Evolutionary conservation across 2,329 filamentous ascomycete genomes (phyloP).

Genomic region (Fusarium agapanthi): DNA sequence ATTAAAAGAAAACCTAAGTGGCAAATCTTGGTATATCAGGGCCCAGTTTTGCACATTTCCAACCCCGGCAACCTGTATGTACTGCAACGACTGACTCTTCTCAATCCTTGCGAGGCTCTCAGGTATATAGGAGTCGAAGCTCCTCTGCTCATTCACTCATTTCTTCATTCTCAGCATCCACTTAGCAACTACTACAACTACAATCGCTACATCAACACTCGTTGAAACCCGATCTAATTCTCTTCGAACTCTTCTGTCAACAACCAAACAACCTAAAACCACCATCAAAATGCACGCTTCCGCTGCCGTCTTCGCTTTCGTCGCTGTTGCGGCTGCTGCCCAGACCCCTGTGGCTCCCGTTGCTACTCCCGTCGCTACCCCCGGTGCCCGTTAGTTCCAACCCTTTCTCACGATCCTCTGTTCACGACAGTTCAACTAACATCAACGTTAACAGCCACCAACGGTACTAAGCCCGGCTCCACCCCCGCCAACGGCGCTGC

Average conservation of each 20-base stretch:
- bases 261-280: constrained; percentile 9
- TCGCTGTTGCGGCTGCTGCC: constrained; percentile 36
- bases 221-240: constrained; percentile 22
- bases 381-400: constrained; percentile 28
- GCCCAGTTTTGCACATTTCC: no score
- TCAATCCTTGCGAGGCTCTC: constrained; percentile 21
- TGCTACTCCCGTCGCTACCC: constrained; percentile 28
- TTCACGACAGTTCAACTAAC: constrained; percentile 9
- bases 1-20: no score
- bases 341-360: constrained; percentile 31
- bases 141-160: constrained; percentile 14
- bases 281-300: constrained; percentile 40
- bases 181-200: constrained; percentile 4
- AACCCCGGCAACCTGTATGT: no score
- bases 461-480: constrained; percentile 25
- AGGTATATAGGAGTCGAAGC: constrained; percentile 33
- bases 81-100: constrained; percentile 3
- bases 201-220: constrained; percentile 33
- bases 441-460: constrained; percentile 18
- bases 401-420: constrained; percentile 10
- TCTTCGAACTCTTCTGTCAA: constrained; percentile 10
- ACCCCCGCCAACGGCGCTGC: constrained; percentile 32
- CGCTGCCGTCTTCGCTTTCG: constrained; percentile 40
- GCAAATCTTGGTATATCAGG: no score
- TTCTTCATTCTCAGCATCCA: constrained; percentile 15